Base-by-base conservation (phyloP, 2,329 filamentous ascomycete genomes). In the Dothistroma septosporum region DNA sequence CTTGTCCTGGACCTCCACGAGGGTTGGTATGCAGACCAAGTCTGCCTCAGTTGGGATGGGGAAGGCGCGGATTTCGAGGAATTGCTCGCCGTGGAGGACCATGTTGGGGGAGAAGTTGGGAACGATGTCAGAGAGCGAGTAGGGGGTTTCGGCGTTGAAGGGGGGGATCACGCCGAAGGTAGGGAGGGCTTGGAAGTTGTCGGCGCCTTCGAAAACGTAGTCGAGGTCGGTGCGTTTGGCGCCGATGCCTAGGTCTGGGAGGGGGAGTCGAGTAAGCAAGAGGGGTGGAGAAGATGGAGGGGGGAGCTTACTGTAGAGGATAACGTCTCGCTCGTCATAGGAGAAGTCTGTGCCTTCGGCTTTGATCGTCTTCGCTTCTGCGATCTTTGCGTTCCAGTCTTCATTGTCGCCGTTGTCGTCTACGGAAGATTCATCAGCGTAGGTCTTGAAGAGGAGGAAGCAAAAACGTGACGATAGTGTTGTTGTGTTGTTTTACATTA, bases 41-140 rank as follows among this genome's bases (percentile, higher is more conserved):
- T 86, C 87, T 55, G 85, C 92, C 58, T 87, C 84, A 33, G 92
- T 97, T 37, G 93, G 93, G 70, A 97, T 89, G 46, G 94, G 94
- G 80, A 87, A 95, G 77, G 93, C 91, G 74, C 88, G 87, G 72
- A 99, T 85, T 79, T 99, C 94, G 66, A 99, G 90, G 79, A 92
- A 99, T 78, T 99, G 94, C 82, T 99, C 94, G 74, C 94, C 94
- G 80, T 99, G 94, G 24, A 99, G 88, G 55, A 99, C 86, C 92
- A 97, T 97, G 91, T 96, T 97, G 64, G 92, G 93, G 41, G 86
- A 91, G 82, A 97, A 99, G 83, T 97, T 96, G 75, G 92, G 92
- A 31, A 97, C 89, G 63, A 99, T 84, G 60, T 92, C 86, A 72
- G 87, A 85, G 70, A 94, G 83, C 76, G 82, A 86, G 81, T 89